These are phyloP conservation scores for Clarireedia paspali DNA, from an alignment of 2,329 filamentous ascomycete species.

Conservation along the genomic window DNA sequence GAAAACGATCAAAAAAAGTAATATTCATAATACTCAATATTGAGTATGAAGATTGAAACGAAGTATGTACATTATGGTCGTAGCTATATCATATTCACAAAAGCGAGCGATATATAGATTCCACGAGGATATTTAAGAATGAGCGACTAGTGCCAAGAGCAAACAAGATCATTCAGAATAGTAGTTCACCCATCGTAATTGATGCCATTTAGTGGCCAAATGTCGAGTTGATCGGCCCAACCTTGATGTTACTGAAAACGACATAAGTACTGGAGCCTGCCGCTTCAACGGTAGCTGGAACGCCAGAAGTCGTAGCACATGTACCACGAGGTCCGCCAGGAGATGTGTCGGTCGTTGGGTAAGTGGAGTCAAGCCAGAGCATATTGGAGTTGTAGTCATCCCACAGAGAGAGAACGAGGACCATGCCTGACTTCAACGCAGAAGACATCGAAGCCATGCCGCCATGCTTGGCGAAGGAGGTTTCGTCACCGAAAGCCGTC, in stretches of 20 bases:
- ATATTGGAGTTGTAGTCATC: conserved; percentile 54
- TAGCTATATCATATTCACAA: too few species aligned
- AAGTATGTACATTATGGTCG: too few species aligned
- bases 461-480: conserved; percentile 46
- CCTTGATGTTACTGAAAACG: conserved; percentile 30
- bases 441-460: conserved; percentile 47
- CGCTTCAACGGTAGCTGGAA: conserved; percentile 41
- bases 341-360: conserved; percentile 41
- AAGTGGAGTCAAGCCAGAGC: conserved; percentile 67
- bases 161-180: too few species aligned
- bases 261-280: conserved; percentile 38
- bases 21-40: too few species aligned
- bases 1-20: too few species aligned
- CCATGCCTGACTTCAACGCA: conserved; percentile 51
- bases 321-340: conserved; percentile 46
- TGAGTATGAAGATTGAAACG: too few species aligned
- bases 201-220: conserved; percentile 13
- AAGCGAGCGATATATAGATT: too few species aligned
- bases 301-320: conserved; percentile 45
- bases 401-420: conserved; percentile 55
- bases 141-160: too few species aligned
- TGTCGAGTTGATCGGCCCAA: conserved; percentile 28
- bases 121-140: too few species aligned
- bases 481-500: conserved; percentile 45
- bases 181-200: not conserved